These are phyloP conservation scores for Brassica napus DNA, from an alignment of 345 rosid species.

Conservation along the genomic window Da-Ae NC_063444.1:9598501-9599000, in stretches of 20 bases:
- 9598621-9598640: neutral
- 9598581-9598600: neutral
- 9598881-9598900: neutral
- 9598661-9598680: slow-evolving; percentile 26
- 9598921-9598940: neutral
- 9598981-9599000: neutral
- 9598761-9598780: neutral
- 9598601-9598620: neutral
- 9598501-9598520: slow-evolving; percentile 23
- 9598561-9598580: neutral
- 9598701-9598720: neutral
- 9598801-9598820: neutral
- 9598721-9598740: neutral
- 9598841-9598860: neutral
- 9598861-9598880: neutral
- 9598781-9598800: neutral
- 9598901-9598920: neutral
- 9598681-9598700: neutral
- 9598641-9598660: neutral
- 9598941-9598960: neutral
- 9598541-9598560: neutral
- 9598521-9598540: slow-evolving; percentile 37
- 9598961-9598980: neutral
- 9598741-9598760: neutral
- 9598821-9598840: neutral